A percentile compares a stretch with the other conserved stretches of the same genome.
Evolutionary conservation across 352 stramenopile species (phyloP).

Genomic region (Globisporangium spiculum): DNA sequence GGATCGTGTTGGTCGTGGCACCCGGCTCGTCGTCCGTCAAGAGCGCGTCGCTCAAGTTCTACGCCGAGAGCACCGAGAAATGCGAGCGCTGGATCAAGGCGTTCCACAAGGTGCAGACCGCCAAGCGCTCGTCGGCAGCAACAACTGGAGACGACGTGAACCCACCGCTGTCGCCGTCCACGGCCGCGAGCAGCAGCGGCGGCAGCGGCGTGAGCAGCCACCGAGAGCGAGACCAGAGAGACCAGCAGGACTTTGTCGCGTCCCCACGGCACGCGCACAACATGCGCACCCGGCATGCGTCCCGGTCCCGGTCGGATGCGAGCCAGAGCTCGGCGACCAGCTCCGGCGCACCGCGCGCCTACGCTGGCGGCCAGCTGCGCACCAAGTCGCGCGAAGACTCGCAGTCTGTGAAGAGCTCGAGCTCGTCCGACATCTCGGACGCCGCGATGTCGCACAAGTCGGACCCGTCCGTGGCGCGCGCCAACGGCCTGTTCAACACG

Average conservation of each 20-base stretch:
- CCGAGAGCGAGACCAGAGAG: background rate
- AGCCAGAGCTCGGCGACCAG: slow-evolving; percentile 16
- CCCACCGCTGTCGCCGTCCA: slow-evolving; percentile 8
- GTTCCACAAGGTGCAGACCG: slow-evolving; percentile 58
- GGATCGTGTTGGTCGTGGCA: slow-evolving; percentile 37
- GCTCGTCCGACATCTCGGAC: slow-evolving; percentile 19
- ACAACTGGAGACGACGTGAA: slow-evolving; percentile 17
- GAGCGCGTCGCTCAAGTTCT: slow-evolving; percentile 41
- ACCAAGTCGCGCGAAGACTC: slow-evolving; percentile 24
- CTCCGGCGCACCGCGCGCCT: slow-evolving; percentile 28
- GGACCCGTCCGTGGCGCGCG: slow-evolving; percentile 24
- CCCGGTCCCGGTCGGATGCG: slow-evolving; percentile 24
- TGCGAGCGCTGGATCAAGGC: slow-evolving; percentile 52
- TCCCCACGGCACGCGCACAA: slow-evolving; percentile 24
- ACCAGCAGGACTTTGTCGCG: slow-evolving; percentile 5
- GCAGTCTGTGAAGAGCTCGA: slow-evolving; percentile 19
- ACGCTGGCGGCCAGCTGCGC: slow-evolving; percentile 23
- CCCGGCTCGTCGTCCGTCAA: slow-evolving; percentile 35
- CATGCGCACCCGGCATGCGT: slow-evolving; percentile 22
- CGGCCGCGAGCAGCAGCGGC: slow-evolving; percentile 7
- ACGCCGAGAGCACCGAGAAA: slow-evolving; percentile 36
- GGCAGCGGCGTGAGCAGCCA: slow-evolving; percentile 4
- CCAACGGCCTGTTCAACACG: slow-evolving; percentile 28
- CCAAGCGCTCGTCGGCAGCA: slow-evolving; percentile 20
- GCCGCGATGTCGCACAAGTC: slow-evolving; percentile 4